These are phyloP conservation scores for Penicillium italicum DNA, from an alignment of 2,329 filamentous ascomycete genomes.

Conservation along the genomic window DNA sequence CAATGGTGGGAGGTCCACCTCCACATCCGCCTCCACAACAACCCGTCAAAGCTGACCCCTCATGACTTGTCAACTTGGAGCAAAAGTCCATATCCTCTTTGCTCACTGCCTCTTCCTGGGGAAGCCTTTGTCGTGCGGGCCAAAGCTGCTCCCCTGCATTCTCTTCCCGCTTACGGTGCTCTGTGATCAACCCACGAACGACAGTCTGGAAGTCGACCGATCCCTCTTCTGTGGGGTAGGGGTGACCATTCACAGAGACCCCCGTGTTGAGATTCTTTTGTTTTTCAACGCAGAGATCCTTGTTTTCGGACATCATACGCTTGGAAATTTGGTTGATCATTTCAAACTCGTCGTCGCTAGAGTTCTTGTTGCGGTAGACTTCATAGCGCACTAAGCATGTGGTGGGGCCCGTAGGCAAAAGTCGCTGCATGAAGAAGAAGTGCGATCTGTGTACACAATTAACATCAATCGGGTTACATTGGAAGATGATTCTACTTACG, in stretches of 20 bases:
- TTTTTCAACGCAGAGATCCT: slow-evolving; percentile 55
- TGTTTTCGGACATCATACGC: slow-evolving; percentile 62
- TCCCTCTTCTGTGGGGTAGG: slow-evolving; percentile 59
- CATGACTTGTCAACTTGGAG: slow-evolving; percentile 17
- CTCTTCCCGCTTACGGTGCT: slow-evolving; percentile 48
- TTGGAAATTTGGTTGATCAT: slow-evolving; percentile 58
- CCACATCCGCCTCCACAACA: slow-evolving; percentile 23
- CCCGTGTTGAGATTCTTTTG: slow-evolving; percentile 60
- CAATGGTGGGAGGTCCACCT: slow-evolving; percentile 4
- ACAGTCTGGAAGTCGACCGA: slow-evolving; percentile 54
- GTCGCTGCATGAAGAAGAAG: slow-evolving; percentile 63
- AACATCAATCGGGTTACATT: not conserved
- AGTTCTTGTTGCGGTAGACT: slow-evolving; percentile 59
- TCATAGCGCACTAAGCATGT: slow-evolving; percentile 59
- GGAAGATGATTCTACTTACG: slow-evolving; percentile 18
- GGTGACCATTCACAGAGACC: slow-evolving; percentile 58
- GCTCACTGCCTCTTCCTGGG: slow-evolving; percentile 23
- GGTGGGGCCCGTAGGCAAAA: slow-evolving; percentile 53
- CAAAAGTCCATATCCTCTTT: slow-evolving; percentile 35
- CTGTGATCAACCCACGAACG: slow-evolving; percentile 49
- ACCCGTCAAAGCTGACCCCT: not conserved
- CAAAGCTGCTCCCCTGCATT: slow-evolving; percentile 49
- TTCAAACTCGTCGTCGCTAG: slow-evolving; percentile 56
- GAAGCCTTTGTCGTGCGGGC: slow-evolving; percentile 46
- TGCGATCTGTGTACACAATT: slow-evolving; percentile 37